Percentiles rank a stretch among this genome's conserved stretches.
Evolutionary conservation across 2,329 filamentous ascomycete genomes (phyloP).

Genomic region (Aspergillus puulaauensis): DNA sequence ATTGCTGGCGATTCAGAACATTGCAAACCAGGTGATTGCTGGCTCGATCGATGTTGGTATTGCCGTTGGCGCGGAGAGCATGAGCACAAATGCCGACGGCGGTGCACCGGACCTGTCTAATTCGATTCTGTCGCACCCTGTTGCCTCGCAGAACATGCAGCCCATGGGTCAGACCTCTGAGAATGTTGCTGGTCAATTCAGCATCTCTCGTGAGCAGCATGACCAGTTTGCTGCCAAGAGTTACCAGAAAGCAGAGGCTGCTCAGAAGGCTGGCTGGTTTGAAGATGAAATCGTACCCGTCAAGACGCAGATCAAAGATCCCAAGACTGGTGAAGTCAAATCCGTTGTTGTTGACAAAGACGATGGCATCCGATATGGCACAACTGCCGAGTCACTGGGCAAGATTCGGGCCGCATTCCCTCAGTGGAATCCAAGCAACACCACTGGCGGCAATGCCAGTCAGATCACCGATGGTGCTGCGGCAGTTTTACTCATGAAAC

Average conservation of each 20-base stretch:
- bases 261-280: slow-evolving; percentile 80
- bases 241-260: slow-evolving; percentile 79
- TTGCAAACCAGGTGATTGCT: slow-evolving; percentile 83
- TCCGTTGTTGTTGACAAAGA: slow-evolving; percentile 76
- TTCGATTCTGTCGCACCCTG: slow-evolving; percentile 69
- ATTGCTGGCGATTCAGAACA: slow-evolving; percentile 83
- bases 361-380: slow-evolving; percentile 79
- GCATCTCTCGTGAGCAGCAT: slow-evolving; percentile 67
- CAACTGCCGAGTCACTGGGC: slow-evolving; percentile 75
- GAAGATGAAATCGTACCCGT: slow-evolving; percentile 83
- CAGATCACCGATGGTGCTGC: slow-evolving; percentile 93
- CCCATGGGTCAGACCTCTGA: slow-evolving; percentile 93
- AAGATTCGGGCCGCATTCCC: slow-evolving; percentile 87
- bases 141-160: slow-evolving; percentile 87
- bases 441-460: slow-evolving; percentile 89
- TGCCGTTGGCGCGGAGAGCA: slow-evolving; percentile 89
- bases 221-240: slow-evolving; percentile 82
- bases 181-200: slow-evolving; percentile 79
- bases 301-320: slow-evolving; percentile 79
- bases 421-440: slow-evolving; percentile 70
- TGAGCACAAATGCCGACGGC: slow-evolving; percentile 83
- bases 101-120: slow-evolving; percentile 80
- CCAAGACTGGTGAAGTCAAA: slow-evolving; percentile 80
- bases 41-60: slow-evolving; percentile 93
- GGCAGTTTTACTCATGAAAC: slow-evolving; percentile 88